A percentile compares a stretch with the other conserved stretches of the same genome.
These are phyloP conservation scores for Gigaspora rosea DNA, from an alignment of 192 early-diverging fungal species.

Conservation along the genomic window DNA sequence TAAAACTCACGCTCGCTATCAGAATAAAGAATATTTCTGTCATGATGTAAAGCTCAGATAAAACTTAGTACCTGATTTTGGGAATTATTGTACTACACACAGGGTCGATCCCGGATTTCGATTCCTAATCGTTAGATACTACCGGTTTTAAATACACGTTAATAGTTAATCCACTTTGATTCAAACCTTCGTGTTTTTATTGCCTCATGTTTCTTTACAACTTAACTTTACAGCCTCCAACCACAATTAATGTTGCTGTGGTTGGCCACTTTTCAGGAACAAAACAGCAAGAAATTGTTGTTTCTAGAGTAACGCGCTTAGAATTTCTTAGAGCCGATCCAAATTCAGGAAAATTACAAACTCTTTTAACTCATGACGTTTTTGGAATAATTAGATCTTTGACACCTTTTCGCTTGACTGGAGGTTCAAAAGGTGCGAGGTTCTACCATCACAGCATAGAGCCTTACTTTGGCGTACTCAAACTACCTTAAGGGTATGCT, in stretches of 20 bases:
- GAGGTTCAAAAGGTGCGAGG: slow-evolving; percentile 76
- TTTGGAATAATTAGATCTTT: slow-evolving; percentile 89
- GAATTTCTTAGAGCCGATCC: slow-evolving; percentile 83
- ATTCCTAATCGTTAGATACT: too few species aligned
- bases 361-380: slow-evolving; percentile 69
- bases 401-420: slow-evolving; percentile 84
- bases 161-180: too few species aligned
- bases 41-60: too few species aligned
- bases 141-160: too few species aligned
- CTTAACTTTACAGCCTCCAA: slow-evolving; percentile 82
- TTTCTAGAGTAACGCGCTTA: slow-evolving; percentile 71
- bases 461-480: neutral
- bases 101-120: too few species aligned
- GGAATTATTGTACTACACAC: too few species aligned
- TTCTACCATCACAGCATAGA: neutral
- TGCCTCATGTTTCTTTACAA: slow-evolving; percentile 80
- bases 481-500: too few species aligned
- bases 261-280: slow-evolving; percentile 93
- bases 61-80: too few species aligned
- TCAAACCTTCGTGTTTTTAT: too few species aligned
- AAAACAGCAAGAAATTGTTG: slow-evolving; percentile 86
- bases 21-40: too few species aligned
- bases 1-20: too few species aligned
- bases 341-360: slow-evolving; percentile 75
- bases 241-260: slow-evolving; percentile 73